Conservation (phyloP, 108 stramenopile species). For the Nitzschia palea region DNA sequence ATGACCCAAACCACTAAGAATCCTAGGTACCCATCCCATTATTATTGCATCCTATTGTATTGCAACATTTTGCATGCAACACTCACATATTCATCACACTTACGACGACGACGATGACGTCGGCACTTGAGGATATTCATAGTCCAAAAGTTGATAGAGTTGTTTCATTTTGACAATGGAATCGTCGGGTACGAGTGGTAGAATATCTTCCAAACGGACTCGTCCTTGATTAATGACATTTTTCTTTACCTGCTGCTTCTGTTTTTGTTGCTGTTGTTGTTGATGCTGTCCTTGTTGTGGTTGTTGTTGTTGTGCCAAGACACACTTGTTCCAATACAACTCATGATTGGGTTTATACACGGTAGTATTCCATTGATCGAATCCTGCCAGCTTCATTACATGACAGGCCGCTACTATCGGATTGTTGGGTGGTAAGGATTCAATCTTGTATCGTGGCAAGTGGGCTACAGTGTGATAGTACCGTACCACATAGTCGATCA, state of each 20-base stretch:
- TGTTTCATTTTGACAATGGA: neutral
- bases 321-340: constrained; percentile 1
- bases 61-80: too few species aligned
- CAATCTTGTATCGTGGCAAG: too few species aligned
- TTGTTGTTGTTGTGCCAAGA: too few species aligned
- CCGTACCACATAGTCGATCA: too few species aligned
- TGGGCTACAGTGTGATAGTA: too few species aligned
- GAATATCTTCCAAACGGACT: constrained; percentile 9
- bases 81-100: too few species aligned
- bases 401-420: constrained; percentile 45
- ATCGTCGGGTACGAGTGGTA: constrained; percentile 1
- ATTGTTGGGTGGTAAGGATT: too few species aligned
- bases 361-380: constrained; percentile 29
- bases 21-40: too few species aligned
- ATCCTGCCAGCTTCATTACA: constrained; percentile 50
- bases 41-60: too few species aligned
- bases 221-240: constrained; percentile 31
- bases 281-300: too few species aligned
- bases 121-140: constrained; percentile 2
- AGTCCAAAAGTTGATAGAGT: neutral
- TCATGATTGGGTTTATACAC: constrained; percentile 48
- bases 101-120: too few species aligned
- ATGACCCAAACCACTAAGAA: too few species aligned
- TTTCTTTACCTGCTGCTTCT: neutral
- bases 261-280: constrained; percentile 16